Conservation (phyloP, 1,139 yeast genomes). For the Zhuliangozyma parablackwelliae region DNA sequence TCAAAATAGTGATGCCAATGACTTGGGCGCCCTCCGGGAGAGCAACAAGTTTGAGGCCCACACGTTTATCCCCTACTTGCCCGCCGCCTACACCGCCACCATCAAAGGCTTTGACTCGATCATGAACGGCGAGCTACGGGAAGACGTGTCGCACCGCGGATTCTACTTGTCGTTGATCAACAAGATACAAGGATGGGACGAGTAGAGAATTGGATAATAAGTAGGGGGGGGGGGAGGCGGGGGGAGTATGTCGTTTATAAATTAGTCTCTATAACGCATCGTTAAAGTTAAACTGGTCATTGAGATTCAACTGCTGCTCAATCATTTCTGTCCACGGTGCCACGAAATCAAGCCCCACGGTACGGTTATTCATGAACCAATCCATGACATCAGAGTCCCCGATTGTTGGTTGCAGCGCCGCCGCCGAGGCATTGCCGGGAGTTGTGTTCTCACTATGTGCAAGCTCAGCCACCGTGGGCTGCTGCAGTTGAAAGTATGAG, state of each 20-base stretch:
- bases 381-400: conserved; percentile 61
- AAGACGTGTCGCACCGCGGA: conserved; percentile 4
- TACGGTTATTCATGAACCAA: conserved; percentile 64
- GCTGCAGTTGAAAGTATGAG: not conserved
- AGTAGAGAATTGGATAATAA: no score
- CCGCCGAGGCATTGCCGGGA: not conserved
- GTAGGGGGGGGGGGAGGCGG: no score
- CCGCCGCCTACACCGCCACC: conserved; percentile 5
- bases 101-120: conserved; percentile 5
- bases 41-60: conserved; percentile 3
- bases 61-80: conserved; percentile 6
- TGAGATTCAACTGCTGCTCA: conserved; percentile 52
- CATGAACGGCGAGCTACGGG: not conserved
- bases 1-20: conserved; percentile 1
- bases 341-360: conserved; percentile 77
- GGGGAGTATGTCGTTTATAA: no score
- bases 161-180: conserved; percentile 6
- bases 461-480: no score
- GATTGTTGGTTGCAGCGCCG: conserved; percentile 18
- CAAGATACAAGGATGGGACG: conserved; percentile 10
- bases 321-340: conserved; percentile 88
- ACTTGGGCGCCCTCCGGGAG: not conserved
- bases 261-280: conserved; percentile 17
- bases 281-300: conserved; percentile 32
- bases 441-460: conserved; percentile 5